These are phyloP conservation scores for Cylindrotheca closterium DNA, from an alignment of 108 stramenopile genomes.

Conservation along the genomic window DNA sequence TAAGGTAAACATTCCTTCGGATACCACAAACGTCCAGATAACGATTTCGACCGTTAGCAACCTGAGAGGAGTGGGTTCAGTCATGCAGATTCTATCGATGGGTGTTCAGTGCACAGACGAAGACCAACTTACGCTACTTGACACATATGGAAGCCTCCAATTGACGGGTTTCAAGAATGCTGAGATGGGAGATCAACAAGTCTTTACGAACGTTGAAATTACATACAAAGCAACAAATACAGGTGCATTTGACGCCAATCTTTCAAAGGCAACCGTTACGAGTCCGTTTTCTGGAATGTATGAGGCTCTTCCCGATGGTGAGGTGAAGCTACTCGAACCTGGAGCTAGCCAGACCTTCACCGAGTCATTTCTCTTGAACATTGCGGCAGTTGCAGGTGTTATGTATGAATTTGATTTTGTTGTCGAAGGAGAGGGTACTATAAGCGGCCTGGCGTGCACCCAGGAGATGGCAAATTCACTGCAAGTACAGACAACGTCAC, in stretches of 20 bases:
- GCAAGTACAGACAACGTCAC: too few species aligned
- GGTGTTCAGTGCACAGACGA: constrained; percentile 11
- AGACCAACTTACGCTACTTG: constrained; percentile 14
- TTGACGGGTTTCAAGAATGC: constrained; percentile 30
- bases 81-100: constrained; percentile 19
- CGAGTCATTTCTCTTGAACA: not conserved
- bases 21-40: not conserved
- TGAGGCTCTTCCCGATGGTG: not conserved
- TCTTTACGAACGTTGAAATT: constrained; percentile 22
- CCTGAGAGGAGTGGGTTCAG: not conserved
- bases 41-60: constrained; percentile 9
- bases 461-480: too few species aligned
- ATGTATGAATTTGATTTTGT: not conserved
- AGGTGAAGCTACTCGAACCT: not conserved
- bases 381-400: not conserved
- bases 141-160: constrained; percentile 27
- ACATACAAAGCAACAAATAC: constrained; percentile 21
- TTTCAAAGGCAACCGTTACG: constrained; percentile 15
- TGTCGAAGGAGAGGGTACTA: not conserved
- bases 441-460: too few species aligned
- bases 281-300: constrained; percentile 17
- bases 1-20: constrained; percentile 5
- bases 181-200: constrained; percentile 12
- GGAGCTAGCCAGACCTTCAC: not conserved
- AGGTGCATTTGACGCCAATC: constrained; percentile 2